Evolutionary conservation across 371 early-diverging fungal species (phyloP).

Genomic region (Rhizopus delemar): DNA sequence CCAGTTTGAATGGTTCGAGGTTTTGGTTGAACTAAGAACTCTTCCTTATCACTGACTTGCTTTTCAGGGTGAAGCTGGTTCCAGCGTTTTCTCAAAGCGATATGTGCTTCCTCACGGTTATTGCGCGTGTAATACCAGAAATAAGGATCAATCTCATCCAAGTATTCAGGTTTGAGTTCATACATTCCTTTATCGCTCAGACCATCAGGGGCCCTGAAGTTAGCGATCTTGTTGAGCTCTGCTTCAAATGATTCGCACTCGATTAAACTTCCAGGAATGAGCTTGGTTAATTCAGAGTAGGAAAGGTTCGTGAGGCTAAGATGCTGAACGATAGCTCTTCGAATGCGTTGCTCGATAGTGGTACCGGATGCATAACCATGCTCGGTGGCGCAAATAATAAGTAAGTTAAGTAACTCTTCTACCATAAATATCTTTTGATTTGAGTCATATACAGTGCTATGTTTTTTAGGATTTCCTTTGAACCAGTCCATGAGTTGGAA

Average conservation of each 20-base stretch:
- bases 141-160: constrained; percentile 87
- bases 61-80: constrained; percentile 26
- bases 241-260: constrained; percentile 77
- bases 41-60: constrained; percentile 31
- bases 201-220: constrained; percentile 81
- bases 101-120: constrained; percentile 87
- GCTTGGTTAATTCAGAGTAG: constrained; percentile 83
- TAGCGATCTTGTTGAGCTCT: constrained; percentile 73
- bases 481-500: constrained; percentile 87
- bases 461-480: constrained; percentile 54
- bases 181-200: constrained; percentile 83
- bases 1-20: constrained; percentile 63
- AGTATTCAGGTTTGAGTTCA: constrained; percentile 82
- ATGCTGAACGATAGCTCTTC: constrained; percentile 87
- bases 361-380: constrained; percentile 70
- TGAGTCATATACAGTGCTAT: constrained; percentile 61
- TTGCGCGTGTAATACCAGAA: constrained; percentile 91
- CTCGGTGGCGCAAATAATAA: constrained; percentile 84
- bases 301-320: constrained; percentile 70
- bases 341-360: constrained; percentile 71
- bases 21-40: constrained; percentile 59
- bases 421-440: constrained; percentile 72
- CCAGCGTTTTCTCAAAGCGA: constrained; percentile 53
- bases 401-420: constrained; percentile 82
- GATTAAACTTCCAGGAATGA: constrained; percentile 79